Base-by-base conservation (phyloP, 73 alveolate genomes). In the Uronychia setigera region DNA sequence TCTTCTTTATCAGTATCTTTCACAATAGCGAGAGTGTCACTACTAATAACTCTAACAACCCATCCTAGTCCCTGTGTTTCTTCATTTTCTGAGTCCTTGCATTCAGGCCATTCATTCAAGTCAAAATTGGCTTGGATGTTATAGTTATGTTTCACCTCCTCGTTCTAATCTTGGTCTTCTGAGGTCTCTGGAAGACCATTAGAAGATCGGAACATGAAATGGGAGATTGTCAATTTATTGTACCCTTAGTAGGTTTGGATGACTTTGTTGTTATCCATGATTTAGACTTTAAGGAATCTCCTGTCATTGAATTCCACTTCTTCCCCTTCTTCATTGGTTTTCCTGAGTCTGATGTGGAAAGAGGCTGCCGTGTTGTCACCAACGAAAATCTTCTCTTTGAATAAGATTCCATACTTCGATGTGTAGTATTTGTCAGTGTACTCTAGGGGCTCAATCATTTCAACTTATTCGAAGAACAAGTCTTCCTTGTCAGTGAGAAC, bases 1-100 rank as follows among this genome's bases (percentile, higher is more conserved):
- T 98, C 99, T 89, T 98, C 99, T 76, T 97, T 96, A 60, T 94
- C 95, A 60, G 99, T 96, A 88, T 98, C 99, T 95, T 95, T 95
- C 11, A 95, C 94, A 28, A 98, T 81, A 60, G 99, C 99, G 59
- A 98, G 85, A 60, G 99, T 96, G 32, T 98, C 99, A 13, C 97
- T 86, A 60, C 98, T 75, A 88, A 93, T 89, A 34, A 98, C 96
- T 80, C 92, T 96, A n/a, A 96, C 74, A 60, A 81, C 82, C 99
- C 99, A 98, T 67, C 87, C 75, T 35, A 96, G 32, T 33, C 87
- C 91, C 59, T 87, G 95, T 5, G 95, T 79, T n/a, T 78, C 92
- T 75, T 86, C 91, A 59, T 74, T 77, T 31, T 81, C 88, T 32
- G 82, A 32, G 28, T 29, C 34, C 58, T 87, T 67, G 92, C 95